Conservation (phyloP, 768 basidiomycete genomes). For the Lentinula sp. region DNA sequence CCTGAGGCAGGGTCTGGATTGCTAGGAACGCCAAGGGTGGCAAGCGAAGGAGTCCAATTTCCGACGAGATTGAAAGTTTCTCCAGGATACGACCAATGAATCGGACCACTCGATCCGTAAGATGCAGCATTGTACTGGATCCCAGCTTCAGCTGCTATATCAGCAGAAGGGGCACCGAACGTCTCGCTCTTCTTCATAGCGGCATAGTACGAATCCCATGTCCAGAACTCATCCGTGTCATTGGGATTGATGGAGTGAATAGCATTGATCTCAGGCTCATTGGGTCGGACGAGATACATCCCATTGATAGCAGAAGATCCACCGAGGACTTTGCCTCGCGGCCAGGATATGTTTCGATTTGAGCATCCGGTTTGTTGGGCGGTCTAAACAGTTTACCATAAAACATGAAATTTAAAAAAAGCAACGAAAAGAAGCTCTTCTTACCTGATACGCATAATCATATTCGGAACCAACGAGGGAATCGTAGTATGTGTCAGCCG, state of each 20-base stretch:
- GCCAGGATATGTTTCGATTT: slow-evolving; percentile 44
- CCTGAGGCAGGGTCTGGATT: slow-evolving; percentile 31
- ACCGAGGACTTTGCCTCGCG: slow-evolving; percentile 64
- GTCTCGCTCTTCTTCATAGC: slow-evolving; percentile 44
- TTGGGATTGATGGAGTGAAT: slow-evolving; percentile 31
- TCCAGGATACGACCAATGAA: slow-evolving; percentile 19
- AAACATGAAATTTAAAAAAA: too few species aligned
- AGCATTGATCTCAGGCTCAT: slow-evolving; percentile 37
- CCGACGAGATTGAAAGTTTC: slow-evolving; percentile 28
- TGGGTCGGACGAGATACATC: slow-evolving; percentile 57
- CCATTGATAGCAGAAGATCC: slow-evolving; percentile 68
- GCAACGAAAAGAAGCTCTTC: not conserved
- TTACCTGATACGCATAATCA: slow-evolving; percentile 45
- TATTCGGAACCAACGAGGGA: slow-evolving; percentile 40
- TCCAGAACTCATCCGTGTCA: slow-evolving; percentile 28
- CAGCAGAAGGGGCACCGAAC: slow-evolving; percentile 38
- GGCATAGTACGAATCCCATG: slow-evolving; percentile 34
- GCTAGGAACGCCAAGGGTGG: slow-evolving; percentile 25
- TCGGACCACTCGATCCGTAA: slow-evolving; percentile 43
- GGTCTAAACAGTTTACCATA: slow-evolving; percentile 16
- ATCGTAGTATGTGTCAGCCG: slow-evolving; percentile 45
- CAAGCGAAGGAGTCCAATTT: slow-evolving; percentile 36
- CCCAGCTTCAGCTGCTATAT: slow-evolving; percentile 27
- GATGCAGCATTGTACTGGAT: slow-evolving; percentile 34
- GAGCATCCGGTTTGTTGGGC: slow-evolving; percentile 37